These are phyloP conservation scores for Candida vartiovaarae DNA, from an alignment of 805 yeast species.

Conservation along the genomic window DNA sequence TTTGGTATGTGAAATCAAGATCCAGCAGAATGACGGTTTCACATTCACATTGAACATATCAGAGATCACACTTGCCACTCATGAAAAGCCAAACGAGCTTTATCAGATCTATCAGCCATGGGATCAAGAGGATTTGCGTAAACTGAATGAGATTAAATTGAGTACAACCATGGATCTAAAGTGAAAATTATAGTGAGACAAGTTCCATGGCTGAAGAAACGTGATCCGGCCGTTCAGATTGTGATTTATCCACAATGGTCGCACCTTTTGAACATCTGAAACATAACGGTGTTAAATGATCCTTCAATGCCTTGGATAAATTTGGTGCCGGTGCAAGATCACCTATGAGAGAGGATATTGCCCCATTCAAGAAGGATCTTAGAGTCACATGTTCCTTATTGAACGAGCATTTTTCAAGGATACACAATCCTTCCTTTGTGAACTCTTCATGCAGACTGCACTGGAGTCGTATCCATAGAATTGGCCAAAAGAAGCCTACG, in stretches of 20 bases:
- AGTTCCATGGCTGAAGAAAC: conserved; percentile 50
- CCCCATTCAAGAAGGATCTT: conserved; percentile 52
- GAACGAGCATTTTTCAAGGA: conserved; percentile 86
- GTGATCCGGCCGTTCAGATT: conserved; percentile 54
- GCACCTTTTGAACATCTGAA: conserved; percentile 59
- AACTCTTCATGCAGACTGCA: conserved; percentile 84
- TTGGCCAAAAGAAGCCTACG: conserved; percentile 78
- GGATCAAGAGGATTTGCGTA: conserved; percentile 33
- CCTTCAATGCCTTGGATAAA: conserved; percentile 24
- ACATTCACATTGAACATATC: conserved; percentile 57
- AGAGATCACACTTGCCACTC: conserved; percentile 36
- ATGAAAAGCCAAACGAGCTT: conserved; percentile 5
- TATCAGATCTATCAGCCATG: conserved; percentile 27
- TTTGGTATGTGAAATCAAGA: conserved; percentile 69
- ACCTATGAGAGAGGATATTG: conserved; percentile 31
- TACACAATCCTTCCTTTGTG: conserved; percentile 85
- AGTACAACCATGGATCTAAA: conserved; percentile 70
- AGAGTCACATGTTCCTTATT: conserved; percentile 75
- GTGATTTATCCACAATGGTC: conserved; percentile 89
- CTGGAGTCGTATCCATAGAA: conserved; percentile 88
- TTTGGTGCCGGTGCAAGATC: background rate
- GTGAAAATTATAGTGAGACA: conserved; percentile 77
- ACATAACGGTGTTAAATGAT: conserved; percentile 49
- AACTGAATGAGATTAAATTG: conserved; percentile 38
- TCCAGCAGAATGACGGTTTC: conserved; percentile 50